Base-by-base conservation (phyloP, 192 early-diverging fungal genomes). In the Backusella sp. region DNA sequence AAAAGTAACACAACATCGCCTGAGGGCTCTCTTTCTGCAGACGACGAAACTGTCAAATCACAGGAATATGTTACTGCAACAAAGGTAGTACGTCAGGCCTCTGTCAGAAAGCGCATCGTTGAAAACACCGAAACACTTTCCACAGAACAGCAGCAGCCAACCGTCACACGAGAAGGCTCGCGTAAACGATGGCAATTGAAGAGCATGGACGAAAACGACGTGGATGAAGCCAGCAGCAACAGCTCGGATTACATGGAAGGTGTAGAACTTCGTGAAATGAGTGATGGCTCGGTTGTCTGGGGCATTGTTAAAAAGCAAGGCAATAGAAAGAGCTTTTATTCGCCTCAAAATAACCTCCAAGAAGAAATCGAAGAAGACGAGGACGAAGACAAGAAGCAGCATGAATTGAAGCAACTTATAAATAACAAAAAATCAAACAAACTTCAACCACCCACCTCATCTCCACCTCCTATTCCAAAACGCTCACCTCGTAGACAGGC, bases 221-320 rank as follows among this genome's bases (percentile, higher is more conserved):
- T 46, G 23, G 26, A 62, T 28, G 56, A 62, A 62, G 1, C 26
- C 56, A 62, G 35, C n/a, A 49, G n/a, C 6, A 1, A 49, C 2
- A 37, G 28, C 9, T 23, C 46, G 8, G 36, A 73, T 53, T 69
- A 49, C n/a, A 26, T 82, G 19, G 73, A 77, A 42, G 80, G 80
- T 5, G 49, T 82, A 41, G 80, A 82, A 68, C 53, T 82, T 21
- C 80, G 80, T 19, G 80, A 82, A 72, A 77, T 77, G 73, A 82
- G 80, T 37, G 80, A 82, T 32, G 80, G 80, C 15, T 67, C 76
- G 12, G 73, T 82, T 32, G 65, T 75, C n/a, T 82, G 77, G 72
- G 80, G 80, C 15, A 66, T 81, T 44, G 80, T 81, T 15, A 73
- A 77, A 32, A 76, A 74, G 4, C 26, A 77, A 42, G 75, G 76